Conservation (phyloP, 306 rosid genomes). For the Cucumis hystrix region DNA sequence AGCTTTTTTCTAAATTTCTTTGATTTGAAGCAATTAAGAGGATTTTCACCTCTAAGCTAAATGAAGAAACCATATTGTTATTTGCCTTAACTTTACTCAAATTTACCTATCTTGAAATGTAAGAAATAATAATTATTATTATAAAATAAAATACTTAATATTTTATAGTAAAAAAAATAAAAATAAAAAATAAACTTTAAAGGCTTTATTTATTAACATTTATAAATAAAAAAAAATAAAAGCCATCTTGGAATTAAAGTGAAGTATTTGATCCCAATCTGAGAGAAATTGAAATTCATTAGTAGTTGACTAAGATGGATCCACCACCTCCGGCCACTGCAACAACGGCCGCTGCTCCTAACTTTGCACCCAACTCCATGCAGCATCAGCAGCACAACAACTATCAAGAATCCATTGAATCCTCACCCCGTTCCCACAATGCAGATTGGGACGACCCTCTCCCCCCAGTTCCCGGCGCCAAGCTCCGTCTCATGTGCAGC, state of each 20-base stretch:
- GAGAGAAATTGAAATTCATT: background rate
- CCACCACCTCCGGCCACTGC: constrained; percentile 4
- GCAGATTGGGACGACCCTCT: constrained; percentile 45
- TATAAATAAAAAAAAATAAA: background rate
- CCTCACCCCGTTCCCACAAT: constrained; percentile 45
- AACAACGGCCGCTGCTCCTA: constrained; percentile 7
- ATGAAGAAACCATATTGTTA: background rate
- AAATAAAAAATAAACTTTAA: background rate
- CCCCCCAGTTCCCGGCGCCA: constrained; percentile 48
- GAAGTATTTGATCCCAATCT: background rate
- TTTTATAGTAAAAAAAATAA: background rate
- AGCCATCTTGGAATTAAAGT: background rate
- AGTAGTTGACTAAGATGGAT: background rate
- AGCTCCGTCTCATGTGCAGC: constrained; percentile 93
- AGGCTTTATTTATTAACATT: background rate
- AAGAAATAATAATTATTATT: background rate
- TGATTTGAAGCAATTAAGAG: too few relatives aligned
- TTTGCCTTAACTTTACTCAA: background rate
- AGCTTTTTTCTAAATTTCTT: too few relatives aligned
- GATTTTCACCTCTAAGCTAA: background rate
- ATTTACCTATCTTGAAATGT: background rate
- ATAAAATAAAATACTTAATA: background rate
- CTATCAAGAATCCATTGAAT: constrained; percentile 40
- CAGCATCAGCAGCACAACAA: constrained; percentile 13
- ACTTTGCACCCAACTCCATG: background rate